Percentiles rank a stretch among this genome's conserved stretches.
Conservation (phyloP, 225 moss, liverwort and hornwort species). For the Marchantia polymorpha region DNA sequence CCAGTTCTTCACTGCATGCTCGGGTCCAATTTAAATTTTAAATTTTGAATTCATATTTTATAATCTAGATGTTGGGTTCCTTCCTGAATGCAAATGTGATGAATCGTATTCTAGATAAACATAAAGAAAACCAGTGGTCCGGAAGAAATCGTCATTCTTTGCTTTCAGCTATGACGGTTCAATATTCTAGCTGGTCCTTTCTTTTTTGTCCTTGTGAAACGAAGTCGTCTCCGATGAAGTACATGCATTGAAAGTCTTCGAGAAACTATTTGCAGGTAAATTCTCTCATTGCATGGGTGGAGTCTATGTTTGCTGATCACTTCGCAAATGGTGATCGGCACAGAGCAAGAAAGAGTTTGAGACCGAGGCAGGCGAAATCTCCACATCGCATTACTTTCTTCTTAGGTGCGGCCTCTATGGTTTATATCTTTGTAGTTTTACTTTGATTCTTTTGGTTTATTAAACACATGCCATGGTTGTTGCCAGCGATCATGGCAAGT, state of each 20-base stretch:
- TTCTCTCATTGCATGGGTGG: slow-evolving; percentile 29
- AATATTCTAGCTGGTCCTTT: no score
- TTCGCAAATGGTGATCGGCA: slow-evolving; percentile 29
- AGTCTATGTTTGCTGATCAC: slow-evolving; percentile 42
- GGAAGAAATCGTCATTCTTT: no score
- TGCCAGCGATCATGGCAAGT: neutral
- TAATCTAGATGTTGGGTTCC: no score
- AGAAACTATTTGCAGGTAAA: slow-evolving; percentile 23
- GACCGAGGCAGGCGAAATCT: slow-evolving; percentile 29
- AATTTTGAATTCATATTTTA: no score
- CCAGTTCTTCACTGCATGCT: neutral
- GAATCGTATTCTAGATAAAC: no score
- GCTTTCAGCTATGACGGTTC: no score
- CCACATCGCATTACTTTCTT: slow-evolving; percentile 34
- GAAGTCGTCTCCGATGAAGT: neutral
- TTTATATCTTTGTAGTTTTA: neutral
- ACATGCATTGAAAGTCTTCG: neutral
- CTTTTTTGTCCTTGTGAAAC: no score
- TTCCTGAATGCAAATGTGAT: no score
- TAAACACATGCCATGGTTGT: neutral
- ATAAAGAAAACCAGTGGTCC: no score
- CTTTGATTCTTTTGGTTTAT: no score
- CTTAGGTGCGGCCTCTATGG: slow-evolving; percentile 20
- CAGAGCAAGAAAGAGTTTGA: slow-evolving; percentile 37
- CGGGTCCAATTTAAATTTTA: neutral